Evolutionary conservation across 2,329 filamentous ascomycete species (phyloP), one percentile per base, ranked within the genome.

Genomic region (Fusarium burgessii): DNA sequence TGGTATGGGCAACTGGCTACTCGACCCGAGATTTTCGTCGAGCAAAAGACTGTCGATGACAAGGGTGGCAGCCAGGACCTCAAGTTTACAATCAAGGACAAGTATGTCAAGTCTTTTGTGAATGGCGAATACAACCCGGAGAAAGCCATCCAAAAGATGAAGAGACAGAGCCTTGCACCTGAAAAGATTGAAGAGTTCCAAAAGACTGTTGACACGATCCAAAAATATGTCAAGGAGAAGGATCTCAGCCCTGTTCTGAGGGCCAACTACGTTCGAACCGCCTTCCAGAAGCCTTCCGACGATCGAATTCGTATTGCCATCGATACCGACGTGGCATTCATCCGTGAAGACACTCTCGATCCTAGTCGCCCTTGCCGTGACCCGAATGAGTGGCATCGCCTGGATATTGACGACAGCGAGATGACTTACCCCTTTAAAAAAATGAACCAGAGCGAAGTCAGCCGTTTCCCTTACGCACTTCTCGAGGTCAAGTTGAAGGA

Each of bases 201-300:
- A 80, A 85, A 86, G 38, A 91, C 92, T 5, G 92, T 95, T 18
- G 85, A 90, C 49, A 89, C 91, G 66, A 93, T 98, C 42, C 94
- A 97, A 79, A 84, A 86, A 2, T 95, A 97, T 76, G 90, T 98
- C 78, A 88, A 89, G 76, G 87, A 92, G 50, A 89, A 93, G 76
- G 88, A 92, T 59, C 85, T 99, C 18, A 90, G 95, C 78, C 96
- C 96, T 8, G 88, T 97, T 35, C 81, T 99, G 57, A 90, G 96
- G 54, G 96, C 96, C 69, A 97, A 97, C 82, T 98, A 98, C 80
- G 93, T 91, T 41, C 92, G 96, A 68, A 97, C 94, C 2, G 96
- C 96, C 2, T 99, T 98, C 84, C 96, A 99, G 81, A 97, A 97
- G 73, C 96, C 96, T 9, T 90, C 93, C 17, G 95, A 99, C 78